Conservation (phyloP, 108 stramenopile species). For the Mayamaea pseudoterrestris region DNA sequence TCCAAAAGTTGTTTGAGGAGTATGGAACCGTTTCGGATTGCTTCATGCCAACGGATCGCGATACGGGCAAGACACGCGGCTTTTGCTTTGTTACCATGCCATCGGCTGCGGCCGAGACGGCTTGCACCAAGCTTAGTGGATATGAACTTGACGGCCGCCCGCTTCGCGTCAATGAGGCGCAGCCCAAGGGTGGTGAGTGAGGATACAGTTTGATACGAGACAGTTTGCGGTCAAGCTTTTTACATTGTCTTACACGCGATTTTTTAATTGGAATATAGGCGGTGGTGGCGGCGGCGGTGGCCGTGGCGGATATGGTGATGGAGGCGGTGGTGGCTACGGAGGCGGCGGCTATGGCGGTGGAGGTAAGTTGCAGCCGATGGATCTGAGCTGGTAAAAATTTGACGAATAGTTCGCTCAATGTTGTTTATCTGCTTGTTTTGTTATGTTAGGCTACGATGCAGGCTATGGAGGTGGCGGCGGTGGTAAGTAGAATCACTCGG, state of each 20-base stretch:
- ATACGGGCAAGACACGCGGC: conserved; percentile 69
- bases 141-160: conserved; percentile 75
- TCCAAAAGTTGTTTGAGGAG: conserved; percentile 72
- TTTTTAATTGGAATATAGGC: conserved; percentile 3
- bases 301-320: conserved; percentile 16
- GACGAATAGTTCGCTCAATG: neutral
- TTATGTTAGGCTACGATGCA: no score
- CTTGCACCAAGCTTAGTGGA: conserved; percentile 68
- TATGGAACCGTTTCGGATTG: conserved; percentile 76
- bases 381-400: neutral
- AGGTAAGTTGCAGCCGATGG: conserved; percentile 11
- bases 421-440: neutral
- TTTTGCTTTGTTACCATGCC: conserved; percentile 88
- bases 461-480: conserved; percentile 10
- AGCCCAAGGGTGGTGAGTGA: conserved; percentile 58
- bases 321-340: conserved; percentile 16
- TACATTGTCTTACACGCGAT: neutral
- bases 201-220: conserved; percentile 4
- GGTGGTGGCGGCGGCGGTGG: conserved; percentile 16
- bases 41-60: conserved; percentile 77
- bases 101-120: conserved; percentile 62
- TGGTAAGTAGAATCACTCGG: neutral
- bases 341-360: conserved; percentile 23
- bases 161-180: conserved; percentile 81
- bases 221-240: neutral